A percentile compares a stretch with the other conserved stretches of the same genome.
phyloP scores from a whole-genome alignment of 2,329 filamentous ascomycete genomes.

The Thelonectria blattea region DNA sequence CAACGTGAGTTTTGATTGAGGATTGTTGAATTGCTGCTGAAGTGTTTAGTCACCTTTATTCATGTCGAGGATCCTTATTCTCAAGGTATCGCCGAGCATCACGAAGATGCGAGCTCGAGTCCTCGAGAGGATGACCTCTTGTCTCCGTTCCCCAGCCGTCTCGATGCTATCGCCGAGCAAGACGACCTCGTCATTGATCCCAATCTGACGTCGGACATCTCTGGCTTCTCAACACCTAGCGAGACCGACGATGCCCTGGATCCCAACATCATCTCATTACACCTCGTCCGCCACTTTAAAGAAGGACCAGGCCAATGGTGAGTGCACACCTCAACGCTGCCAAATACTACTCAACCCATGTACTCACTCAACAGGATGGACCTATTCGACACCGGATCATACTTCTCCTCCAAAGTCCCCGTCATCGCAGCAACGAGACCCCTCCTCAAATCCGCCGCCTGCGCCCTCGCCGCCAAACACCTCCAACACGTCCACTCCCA shows the following conservation, averaged over 20 bases:
- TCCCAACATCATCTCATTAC: constrained; percentile 17
- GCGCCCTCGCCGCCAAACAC: constrained; percentile 32
- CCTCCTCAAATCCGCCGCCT: constrained; percentile 28
- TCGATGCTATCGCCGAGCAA: not conserved
- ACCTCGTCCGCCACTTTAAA: constrained; percentile 29
- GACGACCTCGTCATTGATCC: not conserved
- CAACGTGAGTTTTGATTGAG: constrained; percentile 20
- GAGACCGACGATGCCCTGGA: not conserved
- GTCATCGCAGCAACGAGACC: constrained; percentile 30
- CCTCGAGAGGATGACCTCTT: not conserved
- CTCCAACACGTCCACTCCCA: constrained; percentile 12
- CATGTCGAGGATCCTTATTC: constrained; percentile 19
- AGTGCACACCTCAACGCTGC: not conserved
- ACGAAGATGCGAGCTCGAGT: not conserved
- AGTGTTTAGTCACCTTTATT: constrained; percentile 22
- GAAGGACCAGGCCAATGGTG: constrained; percentile 32
- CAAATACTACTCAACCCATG: no score
- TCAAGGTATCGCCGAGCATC: not conserved
- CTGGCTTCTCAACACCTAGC: not conserved
- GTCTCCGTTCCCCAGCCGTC: not conserved
- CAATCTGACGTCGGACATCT: not conserved
- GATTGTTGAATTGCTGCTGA: no score
- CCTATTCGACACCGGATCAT: constrained; percentile 32
- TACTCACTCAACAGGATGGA: constrained; percentile 26
- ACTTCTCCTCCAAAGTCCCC: constrained; percentile 34